Percentiles rank a stretch among this genome's conserved stretches.
Conservation (phyloP, 2,329 filamentous ascomycete genomes). For the Penicillium rolfsii region DNA sequence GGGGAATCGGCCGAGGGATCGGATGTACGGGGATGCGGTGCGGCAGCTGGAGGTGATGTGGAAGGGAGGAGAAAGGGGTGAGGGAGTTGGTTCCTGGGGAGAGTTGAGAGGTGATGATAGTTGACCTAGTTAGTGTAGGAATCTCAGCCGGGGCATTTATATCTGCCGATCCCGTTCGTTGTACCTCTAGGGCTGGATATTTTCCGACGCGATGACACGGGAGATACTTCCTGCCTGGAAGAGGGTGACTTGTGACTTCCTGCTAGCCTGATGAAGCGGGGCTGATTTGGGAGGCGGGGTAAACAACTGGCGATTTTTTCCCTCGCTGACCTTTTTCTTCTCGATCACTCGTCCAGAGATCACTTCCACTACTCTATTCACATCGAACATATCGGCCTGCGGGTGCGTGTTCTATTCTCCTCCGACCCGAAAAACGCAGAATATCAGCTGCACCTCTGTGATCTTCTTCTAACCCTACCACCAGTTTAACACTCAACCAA, state of each 20-base stretch:
- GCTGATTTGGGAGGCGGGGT: neutral
- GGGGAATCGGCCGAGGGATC: constrained; percentile 16
- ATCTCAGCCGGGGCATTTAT: neutral
- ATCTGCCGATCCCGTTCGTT: neutral
- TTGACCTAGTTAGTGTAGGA: neutral
- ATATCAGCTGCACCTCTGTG: neutral
- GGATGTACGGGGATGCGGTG: constrained; percentile 27
- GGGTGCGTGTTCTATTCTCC: neutral
- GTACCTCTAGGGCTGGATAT: neutral
- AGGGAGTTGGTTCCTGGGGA: neutral
- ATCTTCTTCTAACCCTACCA: neutral
- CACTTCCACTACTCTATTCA: constrained; percentile 12
- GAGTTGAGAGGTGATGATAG: neutral
- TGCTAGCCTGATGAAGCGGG: neutral
- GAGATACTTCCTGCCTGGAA: neutral
- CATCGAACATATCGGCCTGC: neutral
- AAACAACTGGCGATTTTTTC: constrained; percentile 5
- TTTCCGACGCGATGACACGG: neutral
- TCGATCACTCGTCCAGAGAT: constrained; percentile 15
- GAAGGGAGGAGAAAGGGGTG: constrained; percentile 2
- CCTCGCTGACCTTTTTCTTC: constrained; percentile 21
- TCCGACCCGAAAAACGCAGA: neutral
- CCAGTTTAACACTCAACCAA: constrained; percentile 12
- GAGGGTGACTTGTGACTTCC: no score
- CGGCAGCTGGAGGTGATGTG: constrained; percentile 24